These are phyloP conservation scores for Linaria vulgaris DNA, from an alignment of 257 asterid species.

Conservation along the genomic window DNA sequence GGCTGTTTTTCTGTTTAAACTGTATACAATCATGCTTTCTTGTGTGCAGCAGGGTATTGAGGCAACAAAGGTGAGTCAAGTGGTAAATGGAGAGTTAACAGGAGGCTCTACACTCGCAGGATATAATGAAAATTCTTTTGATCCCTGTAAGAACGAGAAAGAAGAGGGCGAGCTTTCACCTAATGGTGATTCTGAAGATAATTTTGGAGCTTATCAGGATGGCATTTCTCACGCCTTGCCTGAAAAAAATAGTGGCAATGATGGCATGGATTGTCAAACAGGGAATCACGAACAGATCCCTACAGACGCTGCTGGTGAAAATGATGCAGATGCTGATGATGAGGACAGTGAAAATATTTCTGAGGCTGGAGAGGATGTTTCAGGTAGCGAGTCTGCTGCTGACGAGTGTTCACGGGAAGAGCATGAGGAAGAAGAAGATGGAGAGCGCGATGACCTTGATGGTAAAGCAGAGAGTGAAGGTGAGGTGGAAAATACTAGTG, in stretches of 20 bases:
- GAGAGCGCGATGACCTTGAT: conserved; percentile 70
- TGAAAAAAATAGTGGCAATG: conserved; percentile 40
- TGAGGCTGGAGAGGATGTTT: conserved; percentile 83
- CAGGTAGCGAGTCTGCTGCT: conserved; percentile 92
- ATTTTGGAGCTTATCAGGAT: conserved; percentile 58
- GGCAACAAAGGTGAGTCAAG: conserved; percentile 40
- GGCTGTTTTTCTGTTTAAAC: background rate
- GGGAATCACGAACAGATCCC: conserved; percentile 46
- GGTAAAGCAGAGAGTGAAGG: conserved; percentile 95
- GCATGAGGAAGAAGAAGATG: conserved; percentile 79
- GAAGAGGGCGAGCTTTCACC: conserved; percentile 96
- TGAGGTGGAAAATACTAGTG: conserved; percentile 79
- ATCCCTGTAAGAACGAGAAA: conserved; percentile 78
- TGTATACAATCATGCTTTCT: conserved; percentile 20
- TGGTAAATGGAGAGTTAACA: conserved; percentile 49
- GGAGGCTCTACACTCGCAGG: conserved; percentile 51
- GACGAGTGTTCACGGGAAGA: conserved; percentile 86
- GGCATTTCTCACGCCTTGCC: conserved; percentile 43
- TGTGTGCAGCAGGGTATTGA: conserved; percentile 49
- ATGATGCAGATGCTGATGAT: conserved; percentile 79
- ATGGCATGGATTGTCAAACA: conserved; percentile 47
- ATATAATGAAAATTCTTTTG: conserved; percentile 44
- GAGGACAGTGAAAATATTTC: conserved; percentile 84
- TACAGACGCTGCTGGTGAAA: conserved; percentile 69
- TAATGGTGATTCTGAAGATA: conserved; percentile 76